Conservation (phyloP, 176 grass and related monocot genomes). For the Rhipidocladum racemiflorum region DNA sequence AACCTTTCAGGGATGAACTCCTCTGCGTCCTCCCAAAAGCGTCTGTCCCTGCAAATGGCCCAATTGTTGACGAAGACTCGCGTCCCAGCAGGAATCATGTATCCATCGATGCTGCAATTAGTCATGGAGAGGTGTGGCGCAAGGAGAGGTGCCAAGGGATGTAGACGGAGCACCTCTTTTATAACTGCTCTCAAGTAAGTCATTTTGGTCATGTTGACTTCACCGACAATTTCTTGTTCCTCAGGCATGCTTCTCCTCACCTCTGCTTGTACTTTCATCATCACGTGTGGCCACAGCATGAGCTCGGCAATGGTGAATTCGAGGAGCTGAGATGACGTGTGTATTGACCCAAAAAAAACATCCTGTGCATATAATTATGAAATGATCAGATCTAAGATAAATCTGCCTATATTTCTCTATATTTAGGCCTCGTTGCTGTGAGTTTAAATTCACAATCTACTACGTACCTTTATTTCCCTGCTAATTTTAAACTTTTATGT, state of each 20-base stretch:
- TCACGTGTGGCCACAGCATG: not conserved
- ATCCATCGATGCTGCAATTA: not conserved
- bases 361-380: conserved; percentile 11
- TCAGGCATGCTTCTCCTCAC: not conserved
- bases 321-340: conserved; percentile 22
- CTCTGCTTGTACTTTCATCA: conserved; percentile 37
- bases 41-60: not conserved
- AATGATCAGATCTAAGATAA: no score
- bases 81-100: not conserved
- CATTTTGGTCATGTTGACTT: conserved; percentile 8
- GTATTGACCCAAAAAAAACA: conserved; percentile 32
- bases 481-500: not conserved
- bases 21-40: not conserved
- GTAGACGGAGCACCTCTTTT: not conserved
- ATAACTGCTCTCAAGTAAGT: not conserved
- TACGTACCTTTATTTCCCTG: no score
- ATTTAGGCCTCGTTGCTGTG: not conserved
- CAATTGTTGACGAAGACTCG: not conserved
- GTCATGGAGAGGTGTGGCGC: not conserved
- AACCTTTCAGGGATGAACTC: not conserved
- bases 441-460: not conserved
- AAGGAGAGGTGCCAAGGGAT: not conserved
- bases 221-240: not conserved
- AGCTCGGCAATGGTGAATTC: conserved; percentile 48
- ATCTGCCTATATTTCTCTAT: no score